Evolutionary conservation across 768 basidiomycete genomes (phyloP).

Genomic region (Trichaptum fuscoviolaceum): DNA sequence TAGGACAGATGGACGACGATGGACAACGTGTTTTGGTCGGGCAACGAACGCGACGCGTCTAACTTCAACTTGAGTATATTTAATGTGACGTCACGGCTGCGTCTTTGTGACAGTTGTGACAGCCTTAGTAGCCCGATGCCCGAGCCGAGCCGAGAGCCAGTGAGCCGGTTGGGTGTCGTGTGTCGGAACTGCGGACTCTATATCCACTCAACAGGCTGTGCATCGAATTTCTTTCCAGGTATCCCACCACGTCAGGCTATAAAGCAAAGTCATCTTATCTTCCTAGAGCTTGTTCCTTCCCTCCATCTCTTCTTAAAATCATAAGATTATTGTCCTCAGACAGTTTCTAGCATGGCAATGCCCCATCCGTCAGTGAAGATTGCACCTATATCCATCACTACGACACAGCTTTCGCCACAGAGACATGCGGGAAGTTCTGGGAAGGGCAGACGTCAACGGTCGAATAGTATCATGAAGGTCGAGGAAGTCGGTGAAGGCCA

Average conservation of each 20-base stretch:
- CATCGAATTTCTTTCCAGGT: neutral
- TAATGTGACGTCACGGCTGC: neutral
- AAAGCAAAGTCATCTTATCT: neutral
- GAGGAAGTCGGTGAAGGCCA: constrained; percentile 70
- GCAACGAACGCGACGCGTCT: neutral
- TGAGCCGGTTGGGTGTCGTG: neutral
- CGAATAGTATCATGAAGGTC: constrained; percentile 77
- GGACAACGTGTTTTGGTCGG: neutral
- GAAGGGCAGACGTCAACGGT: constrained; percentile 39
- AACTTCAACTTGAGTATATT: neutral
- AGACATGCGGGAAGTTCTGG: constrained; percentile 29
- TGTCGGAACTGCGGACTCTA: constrained; percentile 3
- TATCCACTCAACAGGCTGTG: no score
- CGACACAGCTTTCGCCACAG: constrained; percentile 21
- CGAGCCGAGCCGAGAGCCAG: neutral
- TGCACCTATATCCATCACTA: constrained; percentile 36
- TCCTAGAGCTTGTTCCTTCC: neutral
- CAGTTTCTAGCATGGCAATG: constrained; percentile 21
- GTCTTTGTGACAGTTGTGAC: neutral
- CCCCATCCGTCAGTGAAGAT: constrained; percentile 52
- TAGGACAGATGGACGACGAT: neutral
- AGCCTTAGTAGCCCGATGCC: neutral
- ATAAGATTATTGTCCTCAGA: neutral
- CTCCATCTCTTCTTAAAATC: neutral
- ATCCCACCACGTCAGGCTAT: neutral